Evolutionary conservation across 495 filamentous ascomycete species (phyloP), one percentile per base, ranked within the genome.

Genomic region (Evernia prunastri): DNA sequence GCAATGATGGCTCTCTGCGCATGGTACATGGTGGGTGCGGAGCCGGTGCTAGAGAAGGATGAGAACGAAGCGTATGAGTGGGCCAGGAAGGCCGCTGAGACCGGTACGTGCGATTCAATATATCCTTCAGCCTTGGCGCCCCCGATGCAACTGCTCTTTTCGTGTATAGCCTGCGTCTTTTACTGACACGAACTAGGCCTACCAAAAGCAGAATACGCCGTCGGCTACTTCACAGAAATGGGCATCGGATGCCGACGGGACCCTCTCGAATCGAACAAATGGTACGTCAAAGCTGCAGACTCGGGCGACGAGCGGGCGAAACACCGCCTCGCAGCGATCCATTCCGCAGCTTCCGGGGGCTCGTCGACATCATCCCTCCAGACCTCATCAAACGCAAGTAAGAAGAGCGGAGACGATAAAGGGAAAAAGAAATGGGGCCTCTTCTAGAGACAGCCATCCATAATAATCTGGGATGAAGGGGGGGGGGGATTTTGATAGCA

Each of bases 1-100:
- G 94, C 92, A n/a, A 96, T 96, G 93, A 96, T 99, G 92, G 92
- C 91, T 23, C 81, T 99, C 29, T 97, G 94, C 72, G 94, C 94
- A 18, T 99, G 94, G 94, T 99, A 97, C 74, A 87, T 99, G 75
- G 89, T 97, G 12, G 94, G 94, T 1, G 95, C 94, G 12, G 89
- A 92, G 69, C 94, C 94, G 0, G 85, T 97, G 23, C 77, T 99
- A 35, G 91, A 95, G 63, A 96, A 92, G 74, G 92, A 97, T 67
- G 95, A 97, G 74, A 86, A 87, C 59, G 94, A 99, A 74, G 94
- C 94, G 4, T 97, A 93, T 72, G 92, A 96, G 73, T 99, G 94
- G 94, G 94, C 94, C 33, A 81, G 83, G 72, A 86, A 85, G 65
- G 91, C 94, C 51, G 92, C 92, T 40, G 86, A 93, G 66, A 78